These are phyloP conservation scores for Brassica hybrid DNA, from an alignment of 441 rosid species.

Conservation along the genomic window DNA sequence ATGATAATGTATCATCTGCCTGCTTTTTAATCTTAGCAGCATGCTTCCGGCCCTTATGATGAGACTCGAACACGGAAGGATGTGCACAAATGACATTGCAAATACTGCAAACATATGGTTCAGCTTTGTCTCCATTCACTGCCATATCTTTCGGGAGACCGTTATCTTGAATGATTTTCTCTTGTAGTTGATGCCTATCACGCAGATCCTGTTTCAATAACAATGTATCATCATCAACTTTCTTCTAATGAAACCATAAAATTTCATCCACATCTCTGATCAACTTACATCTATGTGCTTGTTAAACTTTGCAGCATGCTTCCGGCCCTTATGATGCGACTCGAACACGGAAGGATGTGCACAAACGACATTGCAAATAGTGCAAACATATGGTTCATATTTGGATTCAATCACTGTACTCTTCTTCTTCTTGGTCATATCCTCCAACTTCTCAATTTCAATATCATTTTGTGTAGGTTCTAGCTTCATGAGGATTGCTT, in stretches of 20 bases:
- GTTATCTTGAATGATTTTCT: too few relatives aligned
- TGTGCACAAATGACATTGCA: conserved; percentile 15
- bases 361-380: conserved; percentile 18
- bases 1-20: conserved; percentile 36
- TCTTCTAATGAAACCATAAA: too few relatives aligned
- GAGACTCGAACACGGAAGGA: conserved; percentile 19
- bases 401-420: conserved; percentile 11
- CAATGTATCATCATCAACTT: too few relatives aligned
- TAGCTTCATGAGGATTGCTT: conserved; percentile 7
- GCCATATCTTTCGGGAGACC: too few relatives aligned
- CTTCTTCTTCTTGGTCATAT: conserved; percentile 16
- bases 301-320: conserved; percentile 22
- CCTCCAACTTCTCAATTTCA: conserved; percentile 12
- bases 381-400: conserved; percentile 23
- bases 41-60: conserved; percentile 25
- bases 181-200: too few relatives aligned
- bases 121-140: background rate
- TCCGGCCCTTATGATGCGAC: conserved; percentile 21
- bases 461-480: conserved; percentile 15
- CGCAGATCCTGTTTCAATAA: too few relatives aligned
- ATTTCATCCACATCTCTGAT: too few relatives aligned
- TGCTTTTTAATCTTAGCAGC: conserved; percentile 19
- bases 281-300: conserved; percentile 6
- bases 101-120: conserved; percentile 19
- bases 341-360: conserved; percentile 4